Evolutionary conservation across 2,329 filamentous ascomycete species (phyloP).

Genomic region (Aspergillus japonicus): DNA sequence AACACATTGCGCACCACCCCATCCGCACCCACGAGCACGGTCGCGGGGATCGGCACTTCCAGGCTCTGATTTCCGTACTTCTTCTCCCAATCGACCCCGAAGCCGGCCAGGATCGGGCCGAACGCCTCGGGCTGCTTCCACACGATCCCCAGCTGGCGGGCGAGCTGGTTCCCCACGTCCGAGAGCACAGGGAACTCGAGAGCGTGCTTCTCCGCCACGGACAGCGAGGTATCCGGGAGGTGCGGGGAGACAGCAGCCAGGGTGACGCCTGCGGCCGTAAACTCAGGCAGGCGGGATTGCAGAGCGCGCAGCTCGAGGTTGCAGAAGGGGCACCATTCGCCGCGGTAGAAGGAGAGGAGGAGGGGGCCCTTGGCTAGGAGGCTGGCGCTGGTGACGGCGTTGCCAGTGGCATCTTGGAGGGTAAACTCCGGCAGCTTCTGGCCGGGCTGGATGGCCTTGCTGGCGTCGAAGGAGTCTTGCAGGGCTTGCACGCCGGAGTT

Average conservation of each 20-base stretch:
- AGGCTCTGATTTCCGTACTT: slow-evolving; percentile 1
- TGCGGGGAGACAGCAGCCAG: slow-evolving; percentile 5
- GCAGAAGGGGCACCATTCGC: slow-evolving; percentile 11
- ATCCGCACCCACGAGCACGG: neutral
- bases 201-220: neutral
- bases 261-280: neutral
- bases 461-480: neutral
- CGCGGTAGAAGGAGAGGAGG: slow-evolving; percentile 11
- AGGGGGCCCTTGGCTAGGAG: slow-evolving; percentile 1
- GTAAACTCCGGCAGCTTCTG: neutral
- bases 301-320: neutral
- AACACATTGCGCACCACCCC: neutral
- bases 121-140: neutral
- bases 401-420: neutral
- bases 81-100: neutral
- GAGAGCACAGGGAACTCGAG: slow-evolving; percentile 6
- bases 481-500: neutral
- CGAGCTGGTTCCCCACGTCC: slow-evolving; percentile 1
- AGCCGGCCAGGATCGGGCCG: neutral
- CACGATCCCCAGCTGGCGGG: slow-evolving; percentile 1
- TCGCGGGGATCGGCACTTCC: slow-evolving; percentile 5
- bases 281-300: neutral
- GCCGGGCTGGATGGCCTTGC: neutral
- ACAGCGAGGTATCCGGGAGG: neutral
- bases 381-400: neutral